Percentiles rank a stretch among this genome's conserved stretches.
Evolutionary conservation across 2,329 filamentous ascomycete species (phyloP).

Genomic region (Decorospora gaudefroyi): DNA sequence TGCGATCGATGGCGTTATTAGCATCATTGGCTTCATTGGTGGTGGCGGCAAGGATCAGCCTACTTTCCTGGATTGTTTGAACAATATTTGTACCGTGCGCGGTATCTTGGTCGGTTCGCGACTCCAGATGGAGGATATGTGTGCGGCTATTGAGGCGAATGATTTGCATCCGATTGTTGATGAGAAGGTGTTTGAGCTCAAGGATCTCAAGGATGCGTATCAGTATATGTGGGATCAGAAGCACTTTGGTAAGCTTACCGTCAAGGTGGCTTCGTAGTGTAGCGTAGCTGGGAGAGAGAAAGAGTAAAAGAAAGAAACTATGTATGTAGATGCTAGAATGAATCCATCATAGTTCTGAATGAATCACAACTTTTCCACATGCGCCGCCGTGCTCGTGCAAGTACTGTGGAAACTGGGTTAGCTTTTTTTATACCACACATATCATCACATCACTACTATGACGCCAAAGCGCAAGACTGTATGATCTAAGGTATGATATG

Average conservation of each 20-base stretch:
- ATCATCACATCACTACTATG: no score
- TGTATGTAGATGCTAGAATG: no score
- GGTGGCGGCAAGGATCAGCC: conserved; percentile 57
- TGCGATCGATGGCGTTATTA: conserved; percentile 58
- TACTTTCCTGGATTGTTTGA: conserved; percentile 57
- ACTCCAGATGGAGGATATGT: conserved; percentile 64
- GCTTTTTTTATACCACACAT: no score
- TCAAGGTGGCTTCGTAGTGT: conserved; percentile 36
- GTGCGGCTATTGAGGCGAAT: conserved; percentile 61
- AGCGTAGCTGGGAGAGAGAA: no score
- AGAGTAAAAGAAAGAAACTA: no score
- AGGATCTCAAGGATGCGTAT: conserved; percentile 58
- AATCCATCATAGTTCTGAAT: no score
- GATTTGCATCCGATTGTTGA: conserved; percentile 64
- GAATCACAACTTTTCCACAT: no score
- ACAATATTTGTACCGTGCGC: conserved; percentile 57
- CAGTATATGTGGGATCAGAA: conserved; percentile 57
- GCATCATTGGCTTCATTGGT: conserved; percentile 63
- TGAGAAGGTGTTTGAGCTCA: conserved; percentile 60
- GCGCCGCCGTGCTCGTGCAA: no score
- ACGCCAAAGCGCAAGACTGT: no score
- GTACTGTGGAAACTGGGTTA: no score
- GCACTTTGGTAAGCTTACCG: conserved; percentile 46
- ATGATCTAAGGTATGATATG: background rate
- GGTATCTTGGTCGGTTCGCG: conserved; percentile 62